Conservation (phyloP, 169 alveolate species). For the Eimeria necatrix region DNA sequence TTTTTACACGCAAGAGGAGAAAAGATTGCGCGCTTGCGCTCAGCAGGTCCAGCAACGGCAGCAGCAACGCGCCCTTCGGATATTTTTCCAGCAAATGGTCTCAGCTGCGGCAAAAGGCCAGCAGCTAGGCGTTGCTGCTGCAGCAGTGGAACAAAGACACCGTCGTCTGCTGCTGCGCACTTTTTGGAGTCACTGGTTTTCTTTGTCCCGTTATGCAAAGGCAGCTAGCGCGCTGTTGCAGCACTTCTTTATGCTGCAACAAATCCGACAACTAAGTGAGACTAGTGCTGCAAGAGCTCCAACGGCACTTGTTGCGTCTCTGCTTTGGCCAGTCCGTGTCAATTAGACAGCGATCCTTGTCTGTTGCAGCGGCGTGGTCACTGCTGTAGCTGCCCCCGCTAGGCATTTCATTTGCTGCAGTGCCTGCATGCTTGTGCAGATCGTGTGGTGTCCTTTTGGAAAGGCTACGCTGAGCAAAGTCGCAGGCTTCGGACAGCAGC, state of each 20-base stretch:
- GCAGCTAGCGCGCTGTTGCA: constrained; percentile 64
- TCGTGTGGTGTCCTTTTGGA: constrained; percentile 12
- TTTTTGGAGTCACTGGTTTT: constrained; percentile 20
- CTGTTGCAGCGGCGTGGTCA: not conserved
- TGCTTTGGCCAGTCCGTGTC: not conserved
- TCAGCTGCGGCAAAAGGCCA: constrained; percentile 49
- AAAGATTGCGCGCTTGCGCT: not conserved
- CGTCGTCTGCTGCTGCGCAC: constrained; percentile 44
- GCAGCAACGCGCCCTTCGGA: constrained; percentile 34
- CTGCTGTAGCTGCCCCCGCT: not conserved
- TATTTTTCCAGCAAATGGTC: constrained; percentile 35
- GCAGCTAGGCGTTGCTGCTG: constrained; percentile 48
- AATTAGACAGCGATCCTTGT: not conserved
- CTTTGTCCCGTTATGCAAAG: constrained; percentile 27
- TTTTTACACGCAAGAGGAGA: not conserved
- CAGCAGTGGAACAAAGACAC: constrained; percentile 40
- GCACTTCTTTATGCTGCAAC: constrained; percentile 65
- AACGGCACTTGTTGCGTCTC: not conserved
- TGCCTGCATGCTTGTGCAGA: constrained; percentile 28
- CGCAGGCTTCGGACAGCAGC: constrained; percentile 37
- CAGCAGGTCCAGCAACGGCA: constrained; percentile 65
- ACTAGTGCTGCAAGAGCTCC: not conserved
- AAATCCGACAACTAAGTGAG: not conserved
- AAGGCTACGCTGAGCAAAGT: not conserved
- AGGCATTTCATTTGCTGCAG: not conserved